Evolutionary conservation across 352 stramenopile genomes (phyloP).

Genomic region (Phytophthora sansomeana): DNA sequence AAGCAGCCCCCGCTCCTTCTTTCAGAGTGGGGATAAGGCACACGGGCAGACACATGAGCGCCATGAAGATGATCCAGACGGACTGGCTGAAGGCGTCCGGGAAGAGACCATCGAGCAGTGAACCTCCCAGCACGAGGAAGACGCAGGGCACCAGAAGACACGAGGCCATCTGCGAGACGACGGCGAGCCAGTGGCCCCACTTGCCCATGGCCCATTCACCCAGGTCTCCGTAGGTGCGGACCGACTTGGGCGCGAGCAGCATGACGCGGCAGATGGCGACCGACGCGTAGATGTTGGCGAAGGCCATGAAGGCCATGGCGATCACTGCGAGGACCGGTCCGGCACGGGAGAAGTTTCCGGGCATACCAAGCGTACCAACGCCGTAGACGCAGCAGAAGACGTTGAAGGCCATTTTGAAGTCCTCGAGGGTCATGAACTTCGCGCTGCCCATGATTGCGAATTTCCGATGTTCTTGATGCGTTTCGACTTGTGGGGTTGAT

Average conservation of each 20-base stretch:
- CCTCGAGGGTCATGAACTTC: no score
- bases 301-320: slow-evolving; percentile 68
- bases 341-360: no score
- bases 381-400: no score
- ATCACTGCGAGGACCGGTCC: slow-evolving; percentile 38
- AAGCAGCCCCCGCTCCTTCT: slow-evolving; percentile 53
- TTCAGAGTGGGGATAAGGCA: slow-evolving; percentile 65
- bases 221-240: slow-evolving; percentile 63
- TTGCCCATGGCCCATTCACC: slow-evolving; percentile 60
- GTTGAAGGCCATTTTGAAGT: no score
- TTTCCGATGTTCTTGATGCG: no score
- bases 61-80: slow-evolving; percentile 70
- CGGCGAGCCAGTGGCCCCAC: slow-evolving; percentile 56
- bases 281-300: slow-evolving; percentile 66
- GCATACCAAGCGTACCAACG: no score
- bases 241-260: slow-evolving; percentile 52
- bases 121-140: slow-evolving; percentile 27
- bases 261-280: slow-evolving; percentile 59
- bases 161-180: slow-evolving; percentile 54
- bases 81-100: slow-evolving; percentile 36
- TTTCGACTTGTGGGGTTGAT: background rate
- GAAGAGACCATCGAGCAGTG: slow-evolving; percentile 25
- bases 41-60: slow-evolving; percentile 49
- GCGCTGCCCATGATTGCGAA: no score
- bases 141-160: slow-evolving; percentile 58